Conservation (phyloP, 768 basidiomycete species). For the Xanthoconium purpureum region DNA sequence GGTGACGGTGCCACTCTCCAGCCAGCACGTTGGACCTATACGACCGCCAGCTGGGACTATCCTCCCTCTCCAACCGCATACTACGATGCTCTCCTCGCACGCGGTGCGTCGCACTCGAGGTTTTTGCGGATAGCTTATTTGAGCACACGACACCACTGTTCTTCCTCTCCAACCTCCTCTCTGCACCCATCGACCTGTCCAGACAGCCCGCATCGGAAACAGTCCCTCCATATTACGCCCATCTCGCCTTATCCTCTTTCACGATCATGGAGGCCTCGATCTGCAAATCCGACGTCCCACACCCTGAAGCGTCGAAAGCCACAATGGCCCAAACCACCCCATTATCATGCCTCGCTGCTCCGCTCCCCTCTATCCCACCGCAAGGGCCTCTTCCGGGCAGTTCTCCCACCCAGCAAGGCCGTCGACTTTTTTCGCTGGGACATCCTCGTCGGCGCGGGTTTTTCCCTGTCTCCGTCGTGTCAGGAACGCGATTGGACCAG, state of each 20-base stretch:
- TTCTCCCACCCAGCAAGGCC: constrained; percentile 16
- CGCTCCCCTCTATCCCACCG: constrained; percentile 25
- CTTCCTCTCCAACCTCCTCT: not conserved
- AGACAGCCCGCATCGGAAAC: not conserved
- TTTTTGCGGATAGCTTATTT: constrained; percentile 25
- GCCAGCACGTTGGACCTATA: constrained; percentile 5
- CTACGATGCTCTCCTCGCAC: constrained; percentile 22
- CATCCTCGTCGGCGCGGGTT: constrained; percentile 1
- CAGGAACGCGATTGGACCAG: not conserved
- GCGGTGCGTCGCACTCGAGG: constrained; percentile 28
- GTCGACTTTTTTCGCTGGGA: constrained; percentile 30
- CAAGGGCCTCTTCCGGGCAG: constrained; percentile 25
- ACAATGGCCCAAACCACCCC: constrained; percentile 26
- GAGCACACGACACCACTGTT: constrained; percentile 7
- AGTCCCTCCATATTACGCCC: not conserved
- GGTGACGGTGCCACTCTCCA: not conserved
- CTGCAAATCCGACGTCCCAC: constrained; percentile 5
- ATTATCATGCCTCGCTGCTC: constrained; percentile 28
- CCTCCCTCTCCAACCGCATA: constrained; percentile 12
- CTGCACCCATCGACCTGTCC: not conserved
- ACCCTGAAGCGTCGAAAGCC: constrained; percentile 10
- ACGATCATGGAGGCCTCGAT: constrained; percentile 8
- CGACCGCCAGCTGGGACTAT: constrained; percentile 21
- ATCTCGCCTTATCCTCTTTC: not conserved
- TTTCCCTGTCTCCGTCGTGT: not conserved